A percentile compares a stretch with the other conserved stretches of the same genome.
These are phyloP conservation scores for Senecio squalidus DNA, from an alignment of 140 eudicot genomes.

Conservation along the genomic window DNA sequence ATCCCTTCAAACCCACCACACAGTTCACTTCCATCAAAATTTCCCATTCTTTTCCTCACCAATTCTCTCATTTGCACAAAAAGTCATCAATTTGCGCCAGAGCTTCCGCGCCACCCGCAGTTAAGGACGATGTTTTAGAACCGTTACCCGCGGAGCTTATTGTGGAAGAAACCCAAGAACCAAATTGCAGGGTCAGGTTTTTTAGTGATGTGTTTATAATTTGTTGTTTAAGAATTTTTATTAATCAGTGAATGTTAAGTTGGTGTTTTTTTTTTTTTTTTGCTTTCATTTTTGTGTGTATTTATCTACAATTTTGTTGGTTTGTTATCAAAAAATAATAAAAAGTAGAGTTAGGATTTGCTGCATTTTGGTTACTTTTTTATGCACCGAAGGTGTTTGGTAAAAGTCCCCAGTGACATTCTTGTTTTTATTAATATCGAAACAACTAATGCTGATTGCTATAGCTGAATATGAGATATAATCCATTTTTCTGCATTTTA, in stretches of 20 bases:
- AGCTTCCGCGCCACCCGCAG: slow-evolving; percentile 41
- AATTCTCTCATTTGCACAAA: slow-evolving; percentile 23
- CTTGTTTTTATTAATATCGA: neutral
- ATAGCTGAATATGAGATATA: neutral
- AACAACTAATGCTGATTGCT: neutral
- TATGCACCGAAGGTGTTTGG: slow-evolving; percentile 18
- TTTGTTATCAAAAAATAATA: no score
- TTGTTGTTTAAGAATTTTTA: no score
- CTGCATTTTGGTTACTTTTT: no score
- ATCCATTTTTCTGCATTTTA: neutral
- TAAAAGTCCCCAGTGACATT: slow-evolving; percentile 15
- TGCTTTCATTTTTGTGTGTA: no score
- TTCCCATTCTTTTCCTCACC: slow-evolving; percentile 34
- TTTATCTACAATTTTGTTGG: no score
- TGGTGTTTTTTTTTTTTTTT: no score
- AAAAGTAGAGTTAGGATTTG: no score
- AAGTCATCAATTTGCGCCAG: slow-evolving; percentile 15
- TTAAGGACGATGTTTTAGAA: slow-evolving; percentile 31
- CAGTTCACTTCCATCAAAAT: slow-evolving; percentile 18
- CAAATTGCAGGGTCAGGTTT: slow-evolving; percentile 66
- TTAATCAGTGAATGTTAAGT: no score
- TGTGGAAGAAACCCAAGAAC: slow-evolving; percentile 56
- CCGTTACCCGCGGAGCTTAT: slow-evolving; percentile 71
- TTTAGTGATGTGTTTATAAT: neutral
- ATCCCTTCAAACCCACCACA: slow-evolving; percentile 14